Conservation (phyloP, 495 filamentous ascomycete genomes). For the Penicillium cosmopolitanum region DNA sequence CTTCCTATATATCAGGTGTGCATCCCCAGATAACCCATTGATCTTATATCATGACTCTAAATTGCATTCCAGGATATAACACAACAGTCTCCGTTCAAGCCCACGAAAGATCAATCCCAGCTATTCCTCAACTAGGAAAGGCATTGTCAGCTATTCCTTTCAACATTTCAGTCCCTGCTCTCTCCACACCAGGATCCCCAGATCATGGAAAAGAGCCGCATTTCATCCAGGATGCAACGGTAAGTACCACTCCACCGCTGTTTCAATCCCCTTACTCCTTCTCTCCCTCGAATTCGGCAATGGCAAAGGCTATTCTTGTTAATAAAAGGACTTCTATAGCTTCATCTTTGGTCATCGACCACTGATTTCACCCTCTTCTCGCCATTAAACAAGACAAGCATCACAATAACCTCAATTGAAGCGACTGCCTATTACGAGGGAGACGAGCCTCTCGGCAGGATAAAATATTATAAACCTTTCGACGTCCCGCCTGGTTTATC, state of each 20-base stretch:
- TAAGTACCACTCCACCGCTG: slow-evolving; percentile 38
- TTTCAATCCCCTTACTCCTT: no score
- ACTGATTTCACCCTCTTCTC: slow-evolving; percentile 84
- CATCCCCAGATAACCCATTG: not conserved
- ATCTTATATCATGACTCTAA: not conserved
- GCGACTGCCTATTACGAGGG: slow-evolving; percentile 85
- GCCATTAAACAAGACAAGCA: slow-evolving; percentile 68
- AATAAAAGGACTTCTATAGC: slow-evolving; percentile 52
- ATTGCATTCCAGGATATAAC: slow-evolving; percentile 62
- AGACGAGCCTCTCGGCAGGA: slow-evolving; percentile 73
- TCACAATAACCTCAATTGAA: slow-evolving; percentile 77
- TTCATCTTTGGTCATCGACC: slow-evolving; percentile 83
- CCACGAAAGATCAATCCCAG: slow-evolving; percentile 71
- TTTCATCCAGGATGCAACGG: slow-evolving; percentile 85
- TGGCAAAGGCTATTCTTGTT: not conserved
- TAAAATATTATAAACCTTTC: slow-evolving; percentile 74
- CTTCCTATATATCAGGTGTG: slow-evolving; percentile 83
- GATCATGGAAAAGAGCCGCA: slow-evolving; percentile 47
- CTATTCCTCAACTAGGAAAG: slow-evolving; percentile 69
- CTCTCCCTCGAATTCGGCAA: no score
- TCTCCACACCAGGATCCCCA: slow-evolving; percentile 57
- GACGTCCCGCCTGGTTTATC: slow-evolving; percentile 74
- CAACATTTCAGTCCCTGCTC: slow-evolving; percentile 68
- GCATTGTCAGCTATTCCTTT: slow-evolving; percentile 70
- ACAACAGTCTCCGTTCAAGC: slow-evolving; percentile 73